Base-by-base conservation (phyloP, 83 land plant species). In the Diphasiastrum complanatum region DNA sequence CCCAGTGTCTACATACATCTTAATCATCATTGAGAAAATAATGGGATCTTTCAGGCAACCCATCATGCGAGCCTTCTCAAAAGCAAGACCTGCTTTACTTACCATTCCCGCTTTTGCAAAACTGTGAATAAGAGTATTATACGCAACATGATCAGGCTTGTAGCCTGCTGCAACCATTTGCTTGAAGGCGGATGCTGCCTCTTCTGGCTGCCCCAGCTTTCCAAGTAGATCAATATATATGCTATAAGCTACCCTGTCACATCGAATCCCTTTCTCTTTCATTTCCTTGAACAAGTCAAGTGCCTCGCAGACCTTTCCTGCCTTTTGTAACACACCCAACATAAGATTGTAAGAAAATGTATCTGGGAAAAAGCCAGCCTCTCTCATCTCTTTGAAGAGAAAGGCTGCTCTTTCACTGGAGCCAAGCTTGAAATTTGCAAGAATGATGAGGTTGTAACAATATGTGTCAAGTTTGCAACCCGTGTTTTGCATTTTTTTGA, bases 151-250 rank as follows among this genome's bases (percentile, higher is more conserved):
- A 60, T 79, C 75, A 0, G 62, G 73, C 16, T 41, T 2, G 3
- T 66, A 14, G 3, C 80, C 80, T 19, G 20, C 51, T 46, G 30
- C 59, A 20, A 33, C 60, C 77, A 84, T 79, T 19, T 77, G 74
- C 50, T 77, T 69, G 18, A 84, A 77, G 47, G 54, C 65, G 16
- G 40, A 58, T 23, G 78, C 68, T 10, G 89, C 89, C 48, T 81
- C 83, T 10, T 54, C 51, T n/a, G 71, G 63, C 28, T 64, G 48
- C 1, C 76, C 79, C 5, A 57, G 54, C 63, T 70, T 80, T 52
- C 82, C 84, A 52, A 80, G 51, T 14, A 83, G 57, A 61, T 84
- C 84, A n/a, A 69, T 72, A 43, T 82, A 18, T 2, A 79, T 66
- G 33, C 67, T 61, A 47, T 73, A 78, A 25, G 69, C 63, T 11